phyloP scores from a whole-genome alignment of 176 grass and related monocot genomes.

The Guadua angustifolia region DNA sequence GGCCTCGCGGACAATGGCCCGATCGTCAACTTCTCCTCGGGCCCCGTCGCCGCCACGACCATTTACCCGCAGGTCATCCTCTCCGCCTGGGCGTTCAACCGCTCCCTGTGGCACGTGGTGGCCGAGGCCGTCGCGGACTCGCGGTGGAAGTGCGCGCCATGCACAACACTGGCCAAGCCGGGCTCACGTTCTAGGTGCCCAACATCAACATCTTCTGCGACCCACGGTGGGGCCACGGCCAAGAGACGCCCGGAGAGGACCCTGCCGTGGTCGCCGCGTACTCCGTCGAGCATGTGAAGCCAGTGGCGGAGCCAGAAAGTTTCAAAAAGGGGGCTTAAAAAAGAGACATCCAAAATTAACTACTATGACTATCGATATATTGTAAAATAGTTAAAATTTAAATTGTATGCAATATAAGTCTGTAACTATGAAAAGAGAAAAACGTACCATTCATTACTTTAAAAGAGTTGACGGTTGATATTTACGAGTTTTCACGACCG shows the following conservation, averaged over 20 bases:
- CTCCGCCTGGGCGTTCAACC: slow-evolving; percentile 81
- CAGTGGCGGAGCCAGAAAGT: too few species aligned
- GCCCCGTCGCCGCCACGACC: slow-evolving; percentile 71
- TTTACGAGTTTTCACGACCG: too few species aligned
- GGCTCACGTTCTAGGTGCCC: slow-evolving; percentile 92
- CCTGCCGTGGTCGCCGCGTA: slow-evolving; percentile 64
- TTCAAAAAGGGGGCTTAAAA: too few species aligned
- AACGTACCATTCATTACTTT: too few species aligned
- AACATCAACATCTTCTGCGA: slow-evolving; percentile 99
- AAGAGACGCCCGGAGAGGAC: slow-evolving; percentile 96
- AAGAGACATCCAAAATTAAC: too few species aligned
- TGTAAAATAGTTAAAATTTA: too few species aligned
- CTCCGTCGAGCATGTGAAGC: slow-evolving; percentile 83
- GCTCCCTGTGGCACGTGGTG: slow-evolving; percentile 70
- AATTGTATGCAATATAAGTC: too few species aligned
- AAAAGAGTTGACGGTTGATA: too few species aligned
- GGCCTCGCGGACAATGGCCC: slow-evolving; percentile 79
- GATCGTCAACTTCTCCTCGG: slow-evolving; percentile 70
- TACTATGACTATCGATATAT: too few species aligned
- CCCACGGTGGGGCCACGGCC: slow-evolving; percentile 83
- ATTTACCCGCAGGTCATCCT: slow-evolving; percentile 85
- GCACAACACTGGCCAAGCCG: slow-evolving; percentile 84
- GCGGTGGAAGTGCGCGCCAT: slow-evolving; percentile 82
- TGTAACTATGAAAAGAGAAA: too few species aligned
- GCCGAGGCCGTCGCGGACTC: slow-evolving; percentile 66